These are phyloP conservation scores for Fraxinus baroniana DNA, from an alignment of 305 asterid genomes.

Conservation along the genomic window DNA sequence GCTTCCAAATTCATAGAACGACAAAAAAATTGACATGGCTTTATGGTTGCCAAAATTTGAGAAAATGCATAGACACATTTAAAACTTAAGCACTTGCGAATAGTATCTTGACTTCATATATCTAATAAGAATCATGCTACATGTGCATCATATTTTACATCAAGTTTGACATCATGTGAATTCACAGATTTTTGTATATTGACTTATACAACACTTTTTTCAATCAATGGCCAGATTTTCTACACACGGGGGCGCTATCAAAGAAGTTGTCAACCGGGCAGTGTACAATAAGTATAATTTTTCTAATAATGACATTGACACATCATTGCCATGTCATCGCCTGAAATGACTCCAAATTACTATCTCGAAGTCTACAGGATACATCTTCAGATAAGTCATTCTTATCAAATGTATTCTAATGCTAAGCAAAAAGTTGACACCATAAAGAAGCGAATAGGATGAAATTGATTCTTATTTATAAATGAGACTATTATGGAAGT, in stretches of 20 bases:
- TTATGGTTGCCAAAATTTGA: background rate
- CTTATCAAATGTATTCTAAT: background rate
- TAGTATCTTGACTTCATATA: background rate
- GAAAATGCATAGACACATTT: background rate
- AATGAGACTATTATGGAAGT: background rate
- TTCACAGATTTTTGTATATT: background rate
- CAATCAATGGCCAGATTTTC: background rate
- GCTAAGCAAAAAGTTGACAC: background rate
- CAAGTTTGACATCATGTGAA: background rate
- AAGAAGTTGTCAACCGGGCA: background rate
- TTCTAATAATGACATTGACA: background rate
- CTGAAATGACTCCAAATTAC: background rate
- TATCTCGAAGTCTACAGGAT: background rate
- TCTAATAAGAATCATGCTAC: background rate
- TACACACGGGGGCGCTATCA: background rate
- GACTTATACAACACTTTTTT: background rate
- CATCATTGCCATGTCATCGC: background rate
- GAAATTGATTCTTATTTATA: background rate
- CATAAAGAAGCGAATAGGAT: background rate
- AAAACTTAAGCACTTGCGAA: background rate
- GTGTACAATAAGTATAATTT: background rate
- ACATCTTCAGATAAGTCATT: background rate
- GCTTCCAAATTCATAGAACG: background rate
- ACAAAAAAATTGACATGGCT: background rate
- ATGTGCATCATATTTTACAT: background rate